Evolutionary conservation across 345 rosid genomes (phyloP), one percentile per base, ranked within the genome.

Genomic region (Rhizophora mangle): DNA sequence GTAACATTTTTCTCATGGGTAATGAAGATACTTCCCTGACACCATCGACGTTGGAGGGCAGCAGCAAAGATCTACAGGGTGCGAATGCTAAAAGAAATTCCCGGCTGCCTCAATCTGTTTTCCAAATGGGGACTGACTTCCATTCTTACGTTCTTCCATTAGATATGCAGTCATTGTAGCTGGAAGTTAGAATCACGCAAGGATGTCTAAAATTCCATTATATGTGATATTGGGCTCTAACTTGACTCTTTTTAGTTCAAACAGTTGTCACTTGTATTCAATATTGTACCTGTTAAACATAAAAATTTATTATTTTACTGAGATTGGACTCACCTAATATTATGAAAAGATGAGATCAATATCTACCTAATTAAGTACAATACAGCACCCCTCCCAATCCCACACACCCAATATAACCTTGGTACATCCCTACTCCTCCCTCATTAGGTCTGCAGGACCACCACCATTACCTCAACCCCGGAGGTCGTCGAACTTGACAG

Each of bases 31-130:
- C 56, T 84, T 85, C 52, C 94, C 94, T 4, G 96, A 91, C 47
- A 85, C 90, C 67, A 88, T 91, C 8, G 95, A 91, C 71, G 85
- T 91, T 31, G 91, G 92, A 55, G 82, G 84, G 66, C 73, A 74
- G 66, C 84, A 82, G 56, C 92, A 85, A 36, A 78, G 92, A 71
- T 88, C 91, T 9, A 85, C 86, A 7, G 94, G 96, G 4, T 90
- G 96, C 49, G 96, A 90, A 73, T 90, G 94, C 67, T 90, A 74
- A 62, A 30, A 39, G 55, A 31, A 30, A 24, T 58, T 58, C 24
- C 64, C 7, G 43, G 10, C 9, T 15, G 19, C 3, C 43, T 16
- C 49, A 43, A 22, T 16, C 47, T 22, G 32, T 57, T 10, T 49
- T 32, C 24, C 34, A 21, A 21, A 0, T 22, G 34, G 64, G 34